phyloP scores from a whole-genome alignment of 2,329 filamentous ascomycete species.

The Aspergillus melleus region DNA sequence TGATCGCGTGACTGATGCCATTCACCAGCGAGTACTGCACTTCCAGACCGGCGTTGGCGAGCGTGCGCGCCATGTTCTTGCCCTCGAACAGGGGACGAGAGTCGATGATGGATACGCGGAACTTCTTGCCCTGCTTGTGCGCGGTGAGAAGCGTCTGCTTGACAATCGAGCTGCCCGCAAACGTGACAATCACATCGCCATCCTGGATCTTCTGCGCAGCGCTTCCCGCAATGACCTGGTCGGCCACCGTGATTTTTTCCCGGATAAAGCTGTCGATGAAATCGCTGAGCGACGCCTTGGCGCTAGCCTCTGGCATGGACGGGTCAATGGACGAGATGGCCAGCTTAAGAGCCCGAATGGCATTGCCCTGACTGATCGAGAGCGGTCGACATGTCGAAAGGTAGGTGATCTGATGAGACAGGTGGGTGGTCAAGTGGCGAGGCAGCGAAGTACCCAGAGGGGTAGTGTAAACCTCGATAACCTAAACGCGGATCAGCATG shows the following conservation, averaged over 20 bases:
- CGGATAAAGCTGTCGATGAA: conserved; percentile 87
- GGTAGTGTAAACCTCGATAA: conserved; percentile 90
- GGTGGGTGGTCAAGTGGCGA: conserved; percentile 86
- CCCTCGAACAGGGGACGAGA: conserved; percentile 70
- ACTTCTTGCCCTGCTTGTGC: conserved; percentile 67
- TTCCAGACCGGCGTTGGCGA: conserved; percentile 68
- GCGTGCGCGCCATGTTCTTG: conserved; percentile 67
- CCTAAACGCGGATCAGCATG: conserved; percentile 51
- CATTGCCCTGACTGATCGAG: conserved; percentile 95
- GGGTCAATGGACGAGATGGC: conserved; percentile 89
- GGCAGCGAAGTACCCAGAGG: conserved; percentile 81
- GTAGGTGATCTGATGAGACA: conserved; percentile 94
- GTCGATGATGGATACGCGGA: conserved; percentile 84
- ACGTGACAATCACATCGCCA: conserved; percentile 82
- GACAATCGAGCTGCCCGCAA: conserved; percentile 81
- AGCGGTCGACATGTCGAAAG: conserved; percentile 91
- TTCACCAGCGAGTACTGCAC: conserved; percentile 82
- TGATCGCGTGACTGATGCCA: conserved; percentile 72
- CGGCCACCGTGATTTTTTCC: conserved; percentile 84
- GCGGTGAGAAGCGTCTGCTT: conserved; percentile 78
- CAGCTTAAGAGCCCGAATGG: conserved; percentile 90
- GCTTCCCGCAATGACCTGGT: conserved; percentile 77
- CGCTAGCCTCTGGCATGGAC: conserved; percentile 75
- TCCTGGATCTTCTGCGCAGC: conserved; percentile 74
- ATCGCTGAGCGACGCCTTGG: conserved; percentile 74